Evolutionary conservation across 106 monocot genomes (phyloP).

Genomic region (Dendrobium nobile): DNA sequence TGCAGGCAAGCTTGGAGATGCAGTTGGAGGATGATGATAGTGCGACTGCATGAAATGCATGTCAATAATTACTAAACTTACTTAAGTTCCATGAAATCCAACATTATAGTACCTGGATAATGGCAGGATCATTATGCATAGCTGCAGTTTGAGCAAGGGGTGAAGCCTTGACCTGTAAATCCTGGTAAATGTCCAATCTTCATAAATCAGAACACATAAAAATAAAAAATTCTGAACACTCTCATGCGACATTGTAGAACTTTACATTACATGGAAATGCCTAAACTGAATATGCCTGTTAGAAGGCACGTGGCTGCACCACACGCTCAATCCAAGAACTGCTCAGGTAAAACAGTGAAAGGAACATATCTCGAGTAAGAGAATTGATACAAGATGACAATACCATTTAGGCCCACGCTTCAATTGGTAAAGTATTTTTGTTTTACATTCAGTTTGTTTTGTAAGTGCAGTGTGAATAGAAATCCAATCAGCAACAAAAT

Average conservation of each 20-base stretch:
- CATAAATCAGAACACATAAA: background rate
- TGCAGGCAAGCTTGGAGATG: conserved; percentile 13
- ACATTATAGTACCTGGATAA: conserved; percentile 41
- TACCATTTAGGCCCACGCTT: too few relatives aligned
- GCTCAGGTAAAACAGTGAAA: background rate
- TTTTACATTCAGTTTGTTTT: too few relatives aligned
- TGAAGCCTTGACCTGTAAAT: conserved; percentile 74
- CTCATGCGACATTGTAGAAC: background rate
- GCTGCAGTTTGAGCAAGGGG: conserved; percentile 44
- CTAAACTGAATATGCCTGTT: background rate
- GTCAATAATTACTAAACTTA: background rate
- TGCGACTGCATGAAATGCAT: conserved; percentile 43
- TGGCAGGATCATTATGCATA: conserved; percentile 62
- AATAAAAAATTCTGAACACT: background rate
- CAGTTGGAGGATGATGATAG: conserved; percentile 37
- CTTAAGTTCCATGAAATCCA: background rate
- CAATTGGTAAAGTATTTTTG: too few relatives aligned
- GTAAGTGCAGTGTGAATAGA: too few relatives aligned
- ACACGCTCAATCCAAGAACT: background rate
- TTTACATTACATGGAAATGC: background rate
- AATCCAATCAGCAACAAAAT: too few relatives aligned
- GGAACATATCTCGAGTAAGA: too few relatives aligned
- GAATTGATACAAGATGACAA: too few relatives aligned
- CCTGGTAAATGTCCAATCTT: conserved; percentile 37
- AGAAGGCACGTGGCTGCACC: background rate